A percentile compares a stretch with the other conserved stretches of the same genome.
These are phyloP conservation scores for Physcomitrium patens DNA, from an alignment of 225 moss, liverwort and hornwort species.

Conservation along the genomic window DNA sequence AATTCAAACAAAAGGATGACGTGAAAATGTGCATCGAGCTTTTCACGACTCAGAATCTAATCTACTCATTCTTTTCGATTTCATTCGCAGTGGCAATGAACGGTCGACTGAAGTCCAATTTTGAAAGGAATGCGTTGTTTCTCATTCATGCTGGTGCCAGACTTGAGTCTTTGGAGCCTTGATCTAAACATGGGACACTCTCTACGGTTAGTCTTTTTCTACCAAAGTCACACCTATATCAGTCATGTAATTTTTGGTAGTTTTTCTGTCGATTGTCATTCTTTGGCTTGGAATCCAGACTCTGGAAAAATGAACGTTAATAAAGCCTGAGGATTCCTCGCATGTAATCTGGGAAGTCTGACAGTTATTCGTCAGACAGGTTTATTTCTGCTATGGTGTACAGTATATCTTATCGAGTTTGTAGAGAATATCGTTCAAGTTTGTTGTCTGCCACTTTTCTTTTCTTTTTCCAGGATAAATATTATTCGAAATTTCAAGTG, in stretches of 20 bases:
- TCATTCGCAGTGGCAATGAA: not conserved
- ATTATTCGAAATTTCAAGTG: not conserved
- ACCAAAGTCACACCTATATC: not conserved
- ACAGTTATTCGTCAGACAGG: no score
- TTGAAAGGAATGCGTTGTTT: not conserved
- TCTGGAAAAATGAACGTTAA: no score
- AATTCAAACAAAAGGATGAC: not conserved
- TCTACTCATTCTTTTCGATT: not conserved
- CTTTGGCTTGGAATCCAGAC: no score
- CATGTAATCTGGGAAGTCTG: no score
- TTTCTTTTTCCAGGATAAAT: not conserved
- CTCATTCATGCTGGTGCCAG: slow-evolving; percentile 57
- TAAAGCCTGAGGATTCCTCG: no score
- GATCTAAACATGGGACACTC: slow-evolving; percentile 77
- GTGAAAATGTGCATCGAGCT: not conserved
- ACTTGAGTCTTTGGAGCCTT: slow-evolving; percentile 84
- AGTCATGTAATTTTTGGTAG: no score
- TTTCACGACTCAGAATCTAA: not conserved
- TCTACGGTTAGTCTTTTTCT: slow-evolving; percentile 64
- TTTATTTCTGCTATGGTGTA: no score
- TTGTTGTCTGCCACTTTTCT: not conserved
- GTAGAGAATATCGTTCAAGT: no score
- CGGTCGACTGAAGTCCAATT: slow-evolving; percentile 2
- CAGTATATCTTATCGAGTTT: no score
- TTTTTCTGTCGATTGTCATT: no score